Evolutionary conservation across 495 filamentous ascomycete genomes (phyloP).

Genomic region (Staphylotrichum tortipilum): DNA sequence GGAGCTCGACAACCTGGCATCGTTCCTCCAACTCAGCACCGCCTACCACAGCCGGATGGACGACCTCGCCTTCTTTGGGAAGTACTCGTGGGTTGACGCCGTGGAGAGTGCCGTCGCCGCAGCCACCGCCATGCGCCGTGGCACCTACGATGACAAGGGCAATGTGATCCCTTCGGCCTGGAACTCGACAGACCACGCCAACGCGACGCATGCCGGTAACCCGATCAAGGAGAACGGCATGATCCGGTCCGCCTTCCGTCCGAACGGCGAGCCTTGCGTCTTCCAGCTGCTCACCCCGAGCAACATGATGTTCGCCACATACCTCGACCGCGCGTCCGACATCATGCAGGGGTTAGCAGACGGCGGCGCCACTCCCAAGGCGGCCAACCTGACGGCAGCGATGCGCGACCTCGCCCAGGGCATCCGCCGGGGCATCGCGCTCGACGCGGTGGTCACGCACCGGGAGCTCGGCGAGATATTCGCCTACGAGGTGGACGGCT

Average conservation of each 20-base stretch:
- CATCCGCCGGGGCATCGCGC: constrained; percentile 46
- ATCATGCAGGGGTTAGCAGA: constrained; percentile 45
- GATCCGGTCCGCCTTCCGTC: constrained; percentile 54
- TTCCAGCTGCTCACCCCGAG: constrained; percentile 51
- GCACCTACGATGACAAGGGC: constrained; percentile 50
- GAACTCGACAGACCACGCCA: constrained; percentile 47
- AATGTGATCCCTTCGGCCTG: constrained; percentile 45
- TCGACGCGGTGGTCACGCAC: constrained; percentile 25
- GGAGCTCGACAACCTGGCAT: constrained; percentile 54
- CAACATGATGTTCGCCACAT: constrained; percentile 59
- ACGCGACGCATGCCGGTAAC: constrained; percentile 53
- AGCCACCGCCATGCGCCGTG: constrained; percentile 49
- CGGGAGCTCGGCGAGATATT: constrained; percentile 41
- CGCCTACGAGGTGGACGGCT: constrained; percentile 57
- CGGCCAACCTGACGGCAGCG: constrained; percentile 34
- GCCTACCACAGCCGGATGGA: constrained; percentile 49
- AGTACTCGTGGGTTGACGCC: constrained; percentile 51
- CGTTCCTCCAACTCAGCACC: constrained; percentile 51
- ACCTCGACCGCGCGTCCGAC: constrained; percentile 42
- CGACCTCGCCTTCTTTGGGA: constrained; percentile 50
- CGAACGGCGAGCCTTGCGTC: constrained; percentile 53
- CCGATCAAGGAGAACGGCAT: constrained; percentile 53
- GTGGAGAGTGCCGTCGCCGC: constrained; percentile 47
- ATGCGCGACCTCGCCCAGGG: constrained; percentile 46
- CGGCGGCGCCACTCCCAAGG: constrained; percentile 23